phyloP scores from a whole-genome alignment of 169 alveolate genomes.

The Plasmodium vivax region DNA sequence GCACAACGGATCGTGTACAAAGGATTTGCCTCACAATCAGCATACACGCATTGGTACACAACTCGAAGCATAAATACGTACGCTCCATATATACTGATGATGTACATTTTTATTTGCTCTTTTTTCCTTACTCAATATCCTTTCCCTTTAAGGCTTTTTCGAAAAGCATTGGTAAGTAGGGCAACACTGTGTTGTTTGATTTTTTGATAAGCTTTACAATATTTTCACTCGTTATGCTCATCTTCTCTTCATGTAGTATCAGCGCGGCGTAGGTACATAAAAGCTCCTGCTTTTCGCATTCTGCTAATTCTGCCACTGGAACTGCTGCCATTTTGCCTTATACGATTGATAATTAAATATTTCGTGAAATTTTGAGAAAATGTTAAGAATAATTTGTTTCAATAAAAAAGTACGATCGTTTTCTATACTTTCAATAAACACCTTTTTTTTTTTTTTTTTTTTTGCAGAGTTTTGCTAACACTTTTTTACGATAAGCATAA shows the following conservation, averaged over 20 bases:
- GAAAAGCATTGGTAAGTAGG: constrained; percentile 95
- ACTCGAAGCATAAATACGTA: neutral
- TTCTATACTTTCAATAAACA: neutral
- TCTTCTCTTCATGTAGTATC: constrained; percentile 92
- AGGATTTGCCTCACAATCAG: neutral
- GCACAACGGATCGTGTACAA: neutral
- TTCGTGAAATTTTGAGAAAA: neutral
- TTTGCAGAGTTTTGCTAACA: neutral
- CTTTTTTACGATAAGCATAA: neutral
- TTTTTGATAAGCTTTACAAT: constrained; percentile 91
- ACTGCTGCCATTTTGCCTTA: constrained; percentile 83
- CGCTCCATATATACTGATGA: neutral
- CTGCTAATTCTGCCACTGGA: constrained; percentile 81
- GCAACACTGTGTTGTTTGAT: constrained; percentile 92
- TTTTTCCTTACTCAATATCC: constrained; percentile 82
- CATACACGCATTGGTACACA: constrained; percentile 10
- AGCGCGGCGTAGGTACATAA: constrained; percentile 96
- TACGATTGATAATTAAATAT: constrained; percentile 7
- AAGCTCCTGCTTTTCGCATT: constrained; percentile 91
- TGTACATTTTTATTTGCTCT: neutral
- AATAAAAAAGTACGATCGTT: neutral
- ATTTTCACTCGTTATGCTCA: constrained; percentile 93
- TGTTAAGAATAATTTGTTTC: neutral
- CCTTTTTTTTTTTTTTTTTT: neutral
- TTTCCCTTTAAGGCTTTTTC: constrained; percentile 92